Evolutionary conservation across 257 asterid genomes (phyloP).

Genomic region (Scutellaria minor): DNA sequence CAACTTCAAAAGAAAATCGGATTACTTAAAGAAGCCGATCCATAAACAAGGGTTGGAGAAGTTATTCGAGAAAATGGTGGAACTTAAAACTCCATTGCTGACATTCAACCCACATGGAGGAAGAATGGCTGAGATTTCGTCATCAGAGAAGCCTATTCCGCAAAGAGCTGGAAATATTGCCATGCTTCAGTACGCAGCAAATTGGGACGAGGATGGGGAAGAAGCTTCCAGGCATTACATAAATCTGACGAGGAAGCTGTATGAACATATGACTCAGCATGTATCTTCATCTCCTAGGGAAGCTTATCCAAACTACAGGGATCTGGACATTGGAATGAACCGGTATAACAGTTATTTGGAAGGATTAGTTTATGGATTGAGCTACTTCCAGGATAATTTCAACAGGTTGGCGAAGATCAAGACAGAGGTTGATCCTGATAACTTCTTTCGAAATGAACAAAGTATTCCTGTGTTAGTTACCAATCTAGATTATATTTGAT

Average conservation of each 20-base stretch:
- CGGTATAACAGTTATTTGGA: slow-evolving; percentile 37
- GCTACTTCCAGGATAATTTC: slow-evolving; percentile 44
- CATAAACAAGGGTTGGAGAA: slow-evolving; percentile 45
- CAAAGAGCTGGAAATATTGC: slow-evolving; percentile 18
- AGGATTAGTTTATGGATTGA: slow-evolving; percentile 44
- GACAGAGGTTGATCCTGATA: slow-evolving; percentile 43
- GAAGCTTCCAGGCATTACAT: slow-evolving; percentile 32
- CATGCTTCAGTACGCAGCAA: slow-evolving; percentile 43
- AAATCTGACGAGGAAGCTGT: slow-evolving; percentile 34
- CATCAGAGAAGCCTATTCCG: slow-evolving; percentile 45
- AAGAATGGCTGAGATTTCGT: slow-evolving; percentile 40
- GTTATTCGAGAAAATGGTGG: slow-evolving; percentile 51
- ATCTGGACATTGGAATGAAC: slow-evolving; percentile 46
- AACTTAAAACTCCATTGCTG: slow-evolving; percentile 32
- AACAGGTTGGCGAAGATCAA: slow-evolving; percentile 47
- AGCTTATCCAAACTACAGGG: slow-evolving; percentile 38
- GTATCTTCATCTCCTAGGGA: slow-evolving; percentile 41
- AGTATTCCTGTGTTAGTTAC: too few relatives aligned
- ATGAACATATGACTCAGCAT: slow-evolving; percentile 39
- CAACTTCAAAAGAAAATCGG: slow-evolving; percentile 50
- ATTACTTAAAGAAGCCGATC: slow-evolving; percentile 47
- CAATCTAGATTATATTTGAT: too few relatives aligned
- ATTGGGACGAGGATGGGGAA: slow-evolving; percentile 44
- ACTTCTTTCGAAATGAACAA: neutral
- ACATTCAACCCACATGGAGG: slow-evolving; percentile 47